phyloP scores from a whole-genome alignment of 2,329 filamentous ascomycete species.

The Dothistroma septosporum region DNA sequence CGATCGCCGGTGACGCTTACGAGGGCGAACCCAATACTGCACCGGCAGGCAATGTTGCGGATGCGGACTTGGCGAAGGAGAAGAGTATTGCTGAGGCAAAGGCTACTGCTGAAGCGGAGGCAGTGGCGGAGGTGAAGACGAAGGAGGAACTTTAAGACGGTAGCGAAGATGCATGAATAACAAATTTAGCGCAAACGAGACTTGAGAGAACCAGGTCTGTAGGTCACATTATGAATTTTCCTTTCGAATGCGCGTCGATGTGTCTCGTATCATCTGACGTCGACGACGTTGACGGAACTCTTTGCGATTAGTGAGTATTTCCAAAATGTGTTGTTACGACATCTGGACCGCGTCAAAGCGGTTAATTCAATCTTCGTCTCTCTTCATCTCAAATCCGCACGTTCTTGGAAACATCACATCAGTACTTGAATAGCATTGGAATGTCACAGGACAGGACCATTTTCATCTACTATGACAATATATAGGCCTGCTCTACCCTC shows the following conservation, averaged over 20 bases:
- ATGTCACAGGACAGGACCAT: too few relatives aligned
- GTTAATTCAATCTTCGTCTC: too few relatives aligned
- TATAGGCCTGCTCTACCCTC: too few relatives aligned
- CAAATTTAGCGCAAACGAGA: neutral
- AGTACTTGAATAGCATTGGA: too few relatives aligned
- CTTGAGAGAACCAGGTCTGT: neutral
- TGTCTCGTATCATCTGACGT: too few relatives aligned
- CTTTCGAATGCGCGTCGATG: neutral
- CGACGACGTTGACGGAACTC: too few relatives aligned
- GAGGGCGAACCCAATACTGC: constrained; percentile 38
- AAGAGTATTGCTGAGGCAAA: constrained; percentile 36
- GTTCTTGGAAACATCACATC: too few relatives aligned
- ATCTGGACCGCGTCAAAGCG: too few relatives aligned
- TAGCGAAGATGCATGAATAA: neutral
- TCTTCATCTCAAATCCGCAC: too few relatives aligned
- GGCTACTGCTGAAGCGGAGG: constrained; percentile 26
- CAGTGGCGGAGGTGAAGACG: constrained; percentile 19
- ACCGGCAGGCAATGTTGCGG: constrained; percentile 40
- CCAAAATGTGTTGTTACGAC: too few relatives aligned
- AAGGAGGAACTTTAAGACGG: constrained; percentile 26
- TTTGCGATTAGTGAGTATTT: too few relatives aligned
- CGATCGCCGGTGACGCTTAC: constrained; percentile 47
- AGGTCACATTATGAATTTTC: neutral
- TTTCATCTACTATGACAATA: too few relatives aligned
- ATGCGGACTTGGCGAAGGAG: constrained; percentile 44